Conservation (phyloP, 306 rosid genomes). For the Lathyrus oleraceus region DNA sequence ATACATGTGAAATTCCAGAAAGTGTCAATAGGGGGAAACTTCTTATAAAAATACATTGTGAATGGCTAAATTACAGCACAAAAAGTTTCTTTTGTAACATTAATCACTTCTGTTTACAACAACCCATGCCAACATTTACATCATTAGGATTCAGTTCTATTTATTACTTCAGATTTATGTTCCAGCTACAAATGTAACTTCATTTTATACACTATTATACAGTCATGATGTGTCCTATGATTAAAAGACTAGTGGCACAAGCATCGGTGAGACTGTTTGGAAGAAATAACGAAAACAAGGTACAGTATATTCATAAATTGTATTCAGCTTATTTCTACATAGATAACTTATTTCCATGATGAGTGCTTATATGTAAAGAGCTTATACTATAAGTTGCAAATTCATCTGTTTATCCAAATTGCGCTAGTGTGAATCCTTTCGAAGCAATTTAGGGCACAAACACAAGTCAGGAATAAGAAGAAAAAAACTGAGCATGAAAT, state of each 20-base stretch:
- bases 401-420: too few relatives aligned
- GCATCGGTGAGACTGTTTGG: too few relatives aligned
- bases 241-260: too few relatives aligned
- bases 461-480: not conserved
- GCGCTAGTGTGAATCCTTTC: not conserved
- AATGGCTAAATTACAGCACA: not conserved
- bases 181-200: not conserved
- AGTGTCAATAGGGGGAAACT: not conserved
- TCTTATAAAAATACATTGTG: not conserved
- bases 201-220: not conserved
- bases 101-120: not conserved
- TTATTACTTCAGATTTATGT: not conserved
- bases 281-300: too few relatives aligned
- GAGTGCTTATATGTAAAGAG: too few relatives aligned
- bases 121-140: not conserved
- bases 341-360: too few relatives aligned
- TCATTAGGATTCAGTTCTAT: not conserved
- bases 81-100: not conserved
- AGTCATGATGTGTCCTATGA: not conserved
- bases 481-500: too few relatives aligned
- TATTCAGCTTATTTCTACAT: too few relatives aligned
- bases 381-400: too few relatives aligned
- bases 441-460: not conserved
- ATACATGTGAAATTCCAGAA: not conserved
- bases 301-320: too few relatives aligned